Conservation (phyloP, 1,139 yeast species). For the Zygotorulaspora mrakii region DNA sequence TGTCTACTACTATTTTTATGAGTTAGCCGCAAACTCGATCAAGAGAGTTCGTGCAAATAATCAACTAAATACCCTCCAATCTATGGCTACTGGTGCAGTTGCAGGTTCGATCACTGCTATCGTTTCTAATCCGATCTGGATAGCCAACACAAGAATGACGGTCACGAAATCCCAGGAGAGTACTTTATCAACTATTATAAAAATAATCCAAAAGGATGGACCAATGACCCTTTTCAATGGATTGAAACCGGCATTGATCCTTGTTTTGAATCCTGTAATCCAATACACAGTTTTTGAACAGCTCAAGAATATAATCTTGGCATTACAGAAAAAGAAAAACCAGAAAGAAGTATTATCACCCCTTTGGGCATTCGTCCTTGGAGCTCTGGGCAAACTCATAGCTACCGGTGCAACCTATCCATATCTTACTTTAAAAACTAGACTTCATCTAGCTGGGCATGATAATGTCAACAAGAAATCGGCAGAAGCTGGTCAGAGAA, state of each 20-base stretch:
- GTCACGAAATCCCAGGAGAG: conserved; percentile 43
- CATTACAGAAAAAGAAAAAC: conserved; percentile 35
- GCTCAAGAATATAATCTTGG: conserved; percentile 58
- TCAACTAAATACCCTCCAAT: conserved; percentile 62
- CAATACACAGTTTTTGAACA: conserved; percentile 93
- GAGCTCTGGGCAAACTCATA: conserved; percentile 83
- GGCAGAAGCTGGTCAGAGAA: conserved; percentile 22
- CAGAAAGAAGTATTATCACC: conserved; percentile 46
- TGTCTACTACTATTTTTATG: conserved; percentile 87
- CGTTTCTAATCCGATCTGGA: conserved; percentile 94
- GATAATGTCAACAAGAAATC: conserved; percentile 37
- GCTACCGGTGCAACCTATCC: conserved; percentile 90
- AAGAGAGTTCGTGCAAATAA: conserved; percentile 17
- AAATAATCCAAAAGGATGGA: conserved; percentile 71
- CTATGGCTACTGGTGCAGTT: conserved; percentile 74
- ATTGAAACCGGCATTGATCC: conserved; percentile 77
- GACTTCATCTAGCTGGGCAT: conserved; percentile 66
- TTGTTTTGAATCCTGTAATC: conserved; percentile 83
- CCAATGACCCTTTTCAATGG: conserved; percentile 73
- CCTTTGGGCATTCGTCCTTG: conserved; percentile 74
- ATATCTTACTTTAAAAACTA: conserved; percentile 80
- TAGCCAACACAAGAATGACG: conserved; percentile 85
- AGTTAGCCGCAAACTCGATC: conserved; percentile 34
- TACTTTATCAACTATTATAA: conserved; percentile 53
- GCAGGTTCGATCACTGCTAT: conserved; percentile 87